Evolutionary conservation across 306 rosid species (phyloP), one percentile per base, ranked within the genome.

Genomic region (Mimosa pudica): DNA sequence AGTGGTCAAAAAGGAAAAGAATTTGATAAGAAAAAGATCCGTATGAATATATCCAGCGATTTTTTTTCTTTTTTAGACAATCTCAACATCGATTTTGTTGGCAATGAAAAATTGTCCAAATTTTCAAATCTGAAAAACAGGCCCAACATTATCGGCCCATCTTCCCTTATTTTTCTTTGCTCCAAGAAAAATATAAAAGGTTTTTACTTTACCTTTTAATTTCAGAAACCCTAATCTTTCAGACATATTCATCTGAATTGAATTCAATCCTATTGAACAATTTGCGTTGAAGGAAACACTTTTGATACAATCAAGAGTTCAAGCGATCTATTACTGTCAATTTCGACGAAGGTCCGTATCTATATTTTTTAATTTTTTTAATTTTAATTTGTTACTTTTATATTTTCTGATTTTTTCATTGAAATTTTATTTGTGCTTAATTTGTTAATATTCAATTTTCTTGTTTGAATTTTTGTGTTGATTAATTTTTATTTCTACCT

Each of bases 101-200:
- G 70, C 0, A 1, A 8, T 8, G 35, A 41, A n/a, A 4, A 42
- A 17, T 68, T 68, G 73, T 42, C 52, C 36, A 20, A 24, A 70
- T 46, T 1, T 70, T 46, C 18, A 16, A 70, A 46, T 17, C 41
- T 20, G 58, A 12, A 47, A 46, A 20, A 70, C 1, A 10, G 60
- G 74, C 74, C 74, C 74, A 70, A 13, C 1, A 70, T 24, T 11
- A 41, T 38, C 74, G 60, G 74, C 74, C 74, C 74, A 70, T 70
- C 42, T 12, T 42, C 32, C 46, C 76, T 8, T 33, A 8, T 4
- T 33, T 72, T 8, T 9, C 6, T 1, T 20, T 7, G 30, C 6
- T 30, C 30, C 61, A 7, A 44, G 9, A 14, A 49, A 30, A 0
- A 1, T 32, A 49, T 71, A 71, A 70, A 70, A 10, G 1, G 7